A percentile compares a stretch with the other conserved stretches of the same genome.
Evolutionary conservation across 1,284 basidiomycete species (phyloP).

Genomic region (Mycena citricolor): DNA sequence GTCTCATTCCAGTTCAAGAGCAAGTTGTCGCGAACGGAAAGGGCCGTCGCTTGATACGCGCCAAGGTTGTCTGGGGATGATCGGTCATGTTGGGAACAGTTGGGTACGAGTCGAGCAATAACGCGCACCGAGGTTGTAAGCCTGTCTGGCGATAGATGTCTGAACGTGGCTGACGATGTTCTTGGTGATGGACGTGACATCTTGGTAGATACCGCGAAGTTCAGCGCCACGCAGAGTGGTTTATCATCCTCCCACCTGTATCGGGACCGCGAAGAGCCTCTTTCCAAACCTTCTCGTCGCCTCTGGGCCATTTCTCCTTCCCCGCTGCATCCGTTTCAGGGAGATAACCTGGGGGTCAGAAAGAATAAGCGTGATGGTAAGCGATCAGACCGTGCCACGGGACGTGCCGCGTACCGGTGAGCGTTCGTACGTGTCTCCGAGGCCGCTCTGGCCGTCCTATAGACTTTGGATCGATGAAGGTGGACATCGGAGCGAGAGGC

Average conservation of each 20-base stretch:
- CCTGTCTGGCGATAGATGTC: constrained; percentile 83
- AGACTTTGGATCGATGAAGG: constrained; percentile 59
- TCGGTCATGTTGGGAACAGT: background rate
- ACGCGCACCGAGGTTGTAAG: constrained; percentile 69
- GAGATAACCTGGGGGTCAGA: constrained; percentile 55
- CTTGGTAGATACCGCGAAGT: constrained; percentile 36
- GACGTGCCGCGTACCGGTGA: constrained; percentile 54
- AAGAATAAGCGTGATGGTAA: constrained; percentile 2
- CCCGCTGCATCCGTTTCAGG: constrained; percentile 73
- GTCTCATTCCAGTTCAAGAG: constrained; percentile 46
- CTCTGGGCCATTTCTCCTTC: constrained; percentile 83
- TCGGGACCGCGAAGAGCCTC: constrained; percentile 58
- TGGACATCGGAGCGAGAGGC: too few relatives aligned
- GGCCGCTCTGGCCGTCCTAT: constrained; percentile 61
- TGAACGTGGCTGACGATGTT: constrained; percentile 86
- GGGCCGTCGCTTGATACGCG: constrained; percentile 77
- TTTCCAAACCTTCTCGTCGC: constrained; percentile 82
- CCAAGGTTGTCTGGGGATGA: constrained; percentile 61
- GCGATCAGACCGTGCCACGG: background rate
- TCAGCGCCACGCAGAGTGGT: constrained; percentile 14
- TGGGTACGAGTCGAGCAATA: background rate
- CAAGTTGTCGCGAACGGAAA: constrained; percentile 84
- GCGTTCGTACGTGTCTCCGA: constrained; percentile 69
- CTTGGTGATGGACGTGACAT: constrained; percentile 67
- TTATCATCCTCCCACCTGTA: constrained; percentile 58